Conservation (phyloP, 768 basidiomycete genomes). For the Boletus coccyginus region DNA sequence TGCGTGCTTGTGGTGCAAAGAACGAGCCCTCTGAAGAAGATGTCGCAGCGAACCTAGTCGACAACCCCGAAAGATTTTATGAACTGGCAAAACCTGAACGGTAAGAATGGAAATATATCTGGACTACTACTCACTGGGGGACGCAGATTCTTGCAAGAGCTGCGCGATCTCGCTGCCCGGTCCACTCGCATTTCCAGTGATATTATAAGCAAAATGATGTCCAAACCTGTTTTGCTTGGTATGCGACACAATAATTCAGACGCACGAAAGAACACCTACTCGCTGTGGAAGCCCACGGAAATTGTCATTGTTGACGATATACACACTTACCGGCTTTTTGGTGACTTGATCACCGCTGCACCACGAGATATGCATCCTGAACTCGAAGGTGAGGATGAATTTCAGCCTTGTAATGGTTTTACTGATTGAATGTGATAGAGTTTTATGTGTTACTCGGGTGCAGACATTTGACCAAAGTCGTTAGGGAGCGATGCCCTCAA, state of each 20-base stretch:
- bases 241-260: slow-evolving; percentile 48
- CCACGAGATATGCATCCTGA: slow-evolving; percentile 66
- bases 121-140: too few relatives aligned
- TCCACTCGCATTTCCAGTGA: slow-evolving; percentile 45
- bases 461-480: slow-evolving; percentile 11
- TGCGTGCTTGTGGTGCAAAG: slow-evolving; percentile 80
- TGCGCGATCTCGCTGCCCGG: slow-evolving; percentile 80
- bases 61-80: slow-evolving; percentile 66
- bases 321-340: slow-evolving; percentile 70
- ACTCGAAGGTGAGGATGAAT: slow-evolving; percentile 58
- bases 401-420: too few relatives aligned
- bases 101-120: slow-evolving; percentile 33
- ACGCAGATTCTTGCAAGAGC: slow-evolving; percentile 68
- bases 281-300: slow-evolving; percentile 60
- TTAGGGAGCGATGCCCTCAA: too few relatives aligned
- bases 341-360: slow-evolving; percentile 64
- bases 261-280: slow-evolving; percentile 64
- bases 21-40: slow-evolving; percentile 82
- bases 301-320: slow-evolving; percentile 84
- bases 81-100: slow-evolving; percentile 56
- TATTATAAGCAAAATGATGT: slow-evolving; percentile 57
- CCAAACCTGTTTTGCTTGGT: slow-evolving; percentile 66
- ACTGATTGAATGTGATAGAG: slow-evolving; percentile 30
- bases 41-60: slow-evolving; percentile 62
- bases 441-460: slow-evolving; percentile 78